A percentile compares a stretch with the other conserved stretches of the same genome.
phyloP scores from a whole-genome alignment of 2,329 filamentous ascomycete genomes.

The Fusarium phyllophilum region DNA sequence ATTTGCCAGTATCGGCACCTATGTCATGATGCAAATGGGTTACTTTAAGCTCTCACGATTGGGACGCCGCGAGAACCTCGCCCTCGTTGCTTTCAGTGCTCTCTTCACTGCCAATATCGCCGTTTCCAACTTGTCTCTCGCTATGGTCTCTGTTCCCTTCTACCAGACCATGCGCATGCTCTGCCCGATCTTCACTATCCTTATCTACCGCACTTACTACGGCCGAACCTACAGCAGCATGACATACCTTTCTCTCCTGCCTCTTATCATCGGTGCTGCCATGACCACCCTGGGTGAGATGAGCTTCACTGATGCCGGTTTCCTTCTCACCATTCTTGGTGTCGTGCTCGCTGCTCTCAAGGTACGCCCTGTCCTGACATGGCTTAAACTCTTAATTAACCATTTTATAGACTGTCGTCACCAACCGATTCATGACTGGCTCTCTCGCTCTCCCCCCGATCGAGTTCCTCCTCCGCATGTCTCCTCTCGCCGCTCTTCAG shows the following conservation, averaged over 20 bases:
- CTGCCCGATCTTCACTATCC: conserved; percentile 69
- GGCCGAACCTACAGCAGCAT: conserved; percentile 63
- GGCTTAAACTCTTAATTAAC: conserved; percentile 22
- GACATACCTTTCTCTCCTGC: conserved; percentile 69
- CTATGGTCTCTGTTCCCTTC: conserved; percentile 72
- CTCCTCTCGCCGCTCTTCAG: conserved; percentile 67
- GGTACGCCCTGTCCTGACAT: conserved; percentile 46
- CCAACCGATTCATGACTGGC: conserved; percentile 72
- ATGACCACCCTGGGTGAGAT: conserved; percentile 71
- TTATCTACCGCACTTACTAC: conserved; percentile 68
- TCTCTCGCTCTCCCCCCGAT: conserved; percentile 65
- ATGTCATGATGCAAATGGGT: conserved; percentile 60
- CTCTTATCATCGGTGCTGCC: conserved; percentile 68
- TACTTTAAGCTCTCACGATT: conserved; percentile 64
- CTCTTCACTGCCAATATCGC: conserved; percentile 73
- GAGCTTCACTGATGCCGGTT: conserved; percentile 68
- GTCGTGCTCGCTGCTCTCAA: conserved; percentile 66
- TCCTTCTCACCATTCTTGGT: conserved; percentile 64
- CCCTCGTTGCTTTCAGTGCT: conserved; percentile 67
- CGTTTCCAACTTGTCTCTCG: conserved; percentile 70
- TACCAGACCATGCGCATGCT: conserved; percentile 73
- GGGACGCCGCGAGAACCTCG: conserved; percentile 62
- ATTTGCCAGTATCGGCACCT: conserved; percentile 67
- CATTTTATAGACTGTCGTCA: conserved; percentile 62
- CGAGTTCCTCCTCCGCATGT: conserved; percentile 71